Conservation (phyloP, 345 rosid genomes). For the Populus deltoides region DNA sequence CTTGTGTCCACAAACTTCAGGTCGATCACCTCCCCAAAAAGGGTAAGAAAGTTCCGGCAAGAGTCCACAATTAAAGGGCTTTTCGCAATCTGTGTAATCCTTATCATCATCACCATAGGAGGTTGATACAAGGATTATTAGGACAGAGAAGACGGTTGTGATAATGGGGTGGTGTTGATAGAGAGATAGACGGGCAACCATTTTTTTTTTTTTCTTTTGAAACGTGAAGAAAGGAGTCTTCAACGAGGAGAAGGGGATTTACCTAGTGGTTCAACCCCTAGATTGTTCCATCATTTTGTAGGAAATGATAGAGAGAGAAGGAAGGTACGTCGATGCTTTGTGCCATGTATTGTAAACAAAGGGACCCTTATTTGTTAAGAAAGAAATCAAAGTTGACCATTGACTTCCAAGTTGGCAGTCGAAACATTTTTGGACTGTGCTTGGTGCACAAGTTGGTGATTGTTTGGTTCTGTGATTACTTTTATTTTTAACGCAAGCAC, state of each 20-base stretch:
- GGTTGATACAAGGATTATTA: conserved; percentile 16
- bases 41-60: conserved; percentile 34
- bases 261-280: not conserved
- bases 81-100: conserved; percentile 24
- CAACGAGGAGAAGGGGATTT: not conserved
- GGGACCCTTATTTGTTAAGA: not conserved
- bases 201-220: not conserved
- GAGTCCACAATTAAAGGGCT: conserved; percentile 33
- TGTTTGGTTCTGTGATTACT: too few relatives aligned
- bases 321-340: too few relatives aligned
- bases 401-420: too few relatives aligned
- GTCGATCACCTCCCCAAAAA: conserved; percentile 42
- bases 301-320: not conserved
- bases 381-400: too few relatives aligned
- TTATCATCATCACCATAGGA: conserved; percentile 16
- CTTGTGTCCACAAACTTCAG: conserved; percentile 31
- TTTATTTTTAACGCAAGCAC: too few relatives aligned
- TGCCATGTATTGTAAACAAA: not conserved
- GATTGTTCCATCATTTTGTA: not conserved
- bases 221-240: not conserved
- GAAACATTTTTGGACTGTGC: too few relatives aligned
- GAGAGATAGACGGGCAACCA: not conserved
- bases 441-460: too few relatives aligned
- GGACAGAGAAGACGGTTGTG: conserved; percentile 19
- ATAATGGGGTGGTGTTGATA: not conserved